Evolutionary conservation across 345 rosid species (phyloP), one percentile per base, ranked within the genome.

Genomic region (Noccaea caerulescens): DNA sequence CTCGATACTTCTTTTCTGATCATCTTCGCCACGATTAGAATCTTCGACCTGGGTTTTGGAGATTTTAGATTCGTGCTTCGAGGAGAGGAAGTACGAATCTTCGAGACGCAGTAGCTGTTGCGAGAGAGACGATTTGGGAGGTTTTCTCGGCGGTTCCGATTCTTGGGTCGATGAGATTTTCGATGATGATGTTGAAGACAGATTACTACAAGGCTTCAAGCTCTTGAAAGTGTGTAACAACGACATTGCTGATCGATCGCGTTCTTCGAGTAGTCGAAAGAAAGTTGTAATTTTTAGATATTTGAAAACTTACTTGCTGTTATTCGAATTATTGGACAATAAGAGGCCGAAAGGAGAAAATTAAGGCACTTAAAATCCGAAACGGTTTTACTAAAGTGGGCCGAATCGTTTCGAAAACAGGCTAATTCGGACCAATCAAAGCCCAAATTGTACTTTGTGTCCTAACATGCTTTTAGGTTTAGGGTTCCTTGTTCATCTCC

Each of bases 31-130:
- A 67, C 2, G 34, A 14, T 14, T 4, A 45, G 1, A 33, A 41
- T 62, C 75, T 33, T 57, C 77, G 73, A 72, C 72, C n/a, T 51
- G 69, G 64, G 70, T 1, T 20, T 33, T 52, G 4, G 60, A 49
- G 75, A 66, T 51, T 55, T 8, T 41, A 38, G 64, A 79, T 38
- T 72, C 61, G 63, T 63, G 80, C 2, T 81, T 69, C 3, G 66
- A 58, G 66, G 88, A 16, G 71, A 80, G 8, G 75, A 80, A 74
- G 72, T 69, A 76, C 3, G 80, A 63, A n/a, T 82, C 87, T 8
- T 85, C 86, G 32, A 93, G 92, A 57, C 98, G 94, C 38, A 72
- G 91, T 56, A 93, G 84, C 73, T 91, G 97, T 77, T 76, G 84
- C 0, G 85, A 79, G 63, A 93, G 80, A 51, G 91, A 84, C 49